Conservation (phyloP, 306 rosid species). For the Inga leiocalycina region DNA sequence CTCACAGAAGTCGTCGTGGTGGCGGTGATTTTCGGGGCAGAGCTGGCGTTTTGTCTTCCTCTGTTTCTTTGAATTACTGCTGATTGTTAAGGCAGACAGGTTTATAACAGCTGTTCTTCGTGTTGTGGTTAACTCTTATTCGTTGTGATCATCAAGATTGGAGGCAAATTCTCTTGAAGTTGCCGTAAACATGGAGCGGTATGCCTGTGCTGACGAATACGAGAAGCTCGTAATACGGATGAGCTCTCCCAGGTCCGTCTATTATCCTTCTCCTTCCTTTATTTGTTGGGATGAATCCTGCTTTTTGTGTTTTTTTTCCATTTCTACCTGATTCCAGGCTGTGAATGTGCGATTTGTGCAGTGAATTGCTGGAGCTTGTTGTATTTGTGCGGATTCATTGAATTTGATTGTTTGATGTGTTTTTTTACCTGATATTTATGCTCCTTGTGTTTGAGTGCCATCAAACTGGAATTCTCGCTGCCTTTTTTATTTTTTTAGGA, state of each 20-base stretch:
- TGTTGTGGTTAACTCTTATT: slow-evolving; percentile 10
- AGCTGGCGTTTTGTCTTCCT: background rate
- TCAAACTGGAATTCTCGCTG: background rate
- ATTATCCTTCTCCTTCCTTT: background rate
- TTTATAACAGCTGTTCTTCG: background rate
- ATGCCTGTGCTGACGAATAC: slow-evolving; percentile 71
- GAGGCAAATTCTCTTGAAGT: background rate
- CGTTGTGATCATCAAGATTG: slow-evolving; percentile 3
- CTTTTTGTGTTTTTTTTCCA: background rate
- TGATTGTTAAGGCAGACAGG: slow-evolving; percentile 1
- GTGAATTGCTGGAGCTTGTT: background rate
- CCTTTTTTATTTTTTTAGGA: background rate
- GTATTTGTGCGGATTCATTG: background rate
- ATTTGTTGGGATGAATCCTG: background rate
- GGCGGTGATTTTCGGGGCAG: background rate
- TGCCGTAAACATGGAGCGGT: slow-evolving; percentile 63
- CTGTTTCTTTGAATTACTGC: background rate
- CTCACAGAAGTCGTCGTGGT: background rate
- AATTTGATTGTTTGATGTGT: background rate
- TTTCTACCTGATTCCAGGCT: background rate
- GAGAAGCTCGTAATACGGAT: slow-evolving; percentile 77
- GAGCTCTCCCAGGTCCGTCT: slow-evolving; percentile 74
- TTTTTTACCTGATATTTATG: background rate
- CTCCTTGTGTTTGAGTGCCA: background rate
- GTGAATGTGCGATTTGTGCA: background rate